phyloP scores from a whole-genome alignment of 73 alveolate genomes.

The Paramecium sexaurelia region DNA sequence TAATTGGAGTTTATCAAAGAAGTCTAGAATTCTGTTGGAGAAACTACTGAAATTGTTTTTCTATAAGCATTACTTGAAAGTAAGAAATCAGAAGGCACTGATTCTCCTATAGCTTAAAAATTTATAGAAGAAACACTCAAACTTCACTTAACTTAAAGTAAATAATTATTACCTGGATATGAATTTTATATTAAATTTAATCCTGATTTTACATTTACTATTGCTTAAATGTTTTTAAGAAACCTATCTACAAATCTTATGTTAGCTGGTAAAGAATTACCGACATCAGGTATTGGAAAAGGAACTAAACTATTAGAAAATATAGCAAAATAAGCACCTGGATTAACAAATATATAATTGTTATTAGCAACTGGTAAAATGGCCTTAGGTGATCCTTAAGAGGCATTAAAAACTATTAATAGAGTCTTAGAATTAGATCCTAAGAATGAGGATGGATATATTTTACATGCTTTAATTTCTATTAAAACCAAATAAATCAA shows the following conservation, averaged over 20 bases:
- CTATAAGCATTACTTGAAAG: slow-evolving; percentile 79
- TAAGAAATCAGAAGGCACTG: slow-evolving; percentile 71
- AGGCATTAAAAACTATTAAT: slow-evolving; percentile 76
- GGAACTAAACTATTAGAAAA: slow-evolving; percentile 88
- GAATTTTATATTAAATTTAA: slow-evolving; percentile 86
- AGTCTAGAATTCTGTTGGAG: slow-evolving; percentile 79
- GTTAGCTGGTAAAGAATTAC: slow-evolving; percentile 72
- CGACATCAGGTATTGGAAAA: slow-evolving; percentile 74
- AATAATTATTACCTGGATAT: slow-evolving; percentile 78
- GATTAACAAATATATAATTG: slow-evolving; percentile 83
- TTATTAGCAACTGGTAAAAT: slow-evolving; percentile 85
- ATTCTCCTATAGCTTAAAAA: background rate
- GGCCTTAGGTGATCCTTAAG: slow-evolving; percentile 78
- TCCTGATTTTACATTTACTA: slow-evolving; percentile 88
- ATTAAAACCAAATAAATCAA: slow-evolving; percentile 73
- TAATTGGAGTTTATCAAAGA: slow-evolving; percentile 92
- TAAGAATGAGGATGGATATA: slow-evolving; percentile 84
- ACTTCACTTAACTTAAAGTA: slow-evolving; percentile 84
- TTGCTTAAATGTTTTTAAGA: slow-evolving; percentile 82
- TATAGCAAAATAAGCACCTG: slow-evolving; percentile 85
- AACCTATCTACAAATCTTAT: slow-evolving; percentile 73
- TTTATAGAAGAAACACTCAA: slow-evolving; percentile 79
- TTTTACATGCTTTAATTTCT: slow-evolving; percentile 83
- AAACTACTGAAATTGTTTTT: slow-evolving; percentile 79
- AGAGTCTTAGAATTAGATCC: slow-evolving; percentile 84